phyloP scores from a whole-genome alignment of 1,284 basidiomycete genomes.

The Puccinia horiana region DNA sequence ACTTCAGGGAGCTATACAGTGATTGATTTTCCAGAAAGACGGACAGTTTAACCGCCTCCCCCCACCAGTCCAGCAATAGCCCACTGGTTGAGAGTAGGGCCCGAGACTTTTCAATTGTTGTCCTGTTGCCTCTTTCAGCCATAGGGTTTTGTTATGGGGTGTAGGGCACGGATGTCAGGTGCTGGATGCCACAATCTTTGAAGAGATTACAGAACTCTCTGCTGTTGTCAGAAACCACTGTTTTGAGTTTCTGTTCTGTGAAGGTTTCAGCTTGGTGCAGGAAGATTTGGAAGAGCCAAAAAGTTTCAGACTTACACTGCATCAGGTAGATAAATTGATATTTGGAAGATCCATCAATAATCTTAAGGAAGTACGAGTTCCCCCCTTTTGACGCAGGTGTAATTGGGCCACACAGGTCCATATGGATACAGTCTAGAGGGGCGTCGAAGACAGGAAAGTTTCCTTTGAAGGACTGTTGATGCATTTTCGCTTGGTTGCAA shows the following conservation, averaged over 20 bases:
- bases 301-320: neutral
- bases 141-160: too few species aligned
- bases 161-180: slow-evolving; percentile 58
- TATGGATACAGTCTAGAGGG: neutral
- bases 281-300: neutral
- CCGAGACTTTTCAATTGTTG: slow-evolving; percentile 54
- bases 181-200: slow-evolving; percentile 55
- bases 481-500: neutral
- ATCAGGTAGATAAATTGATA: neutral
- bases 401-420: too few species aligned
- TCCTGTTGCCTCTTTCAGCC: slow-evolving; percentile 56
- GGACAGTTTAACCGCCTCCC: slow-evolving; percentile 56
- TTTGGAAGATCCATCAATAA: too few species aligned
- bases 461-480: neutral
- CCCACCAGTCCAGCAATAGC: slow-evolving; percentile 58
- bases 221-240: slow-evolving; percentile 58
- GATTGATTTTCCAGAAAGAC: slow-evolving; percentile 59
- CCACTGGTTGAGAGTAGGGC: slow-evolving; percentile 55
- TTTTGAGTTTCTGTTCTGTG: slow-evolving; percentile 56
- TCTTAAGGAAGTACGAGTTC: too few species aligned
- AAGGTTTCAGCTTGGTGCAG: slow-evolving; percentile 51
- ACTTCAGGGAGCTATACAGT: slow-evolving; percentile 20
- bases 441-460: neutral
- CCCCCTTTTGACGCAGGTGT: too few species aligned
- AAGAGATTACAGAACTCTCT: slow-evolving; percentile 57